Base-by-base conservation (phyloP, 768 basidiomycete species). In the Mycena crocata region DNA sequence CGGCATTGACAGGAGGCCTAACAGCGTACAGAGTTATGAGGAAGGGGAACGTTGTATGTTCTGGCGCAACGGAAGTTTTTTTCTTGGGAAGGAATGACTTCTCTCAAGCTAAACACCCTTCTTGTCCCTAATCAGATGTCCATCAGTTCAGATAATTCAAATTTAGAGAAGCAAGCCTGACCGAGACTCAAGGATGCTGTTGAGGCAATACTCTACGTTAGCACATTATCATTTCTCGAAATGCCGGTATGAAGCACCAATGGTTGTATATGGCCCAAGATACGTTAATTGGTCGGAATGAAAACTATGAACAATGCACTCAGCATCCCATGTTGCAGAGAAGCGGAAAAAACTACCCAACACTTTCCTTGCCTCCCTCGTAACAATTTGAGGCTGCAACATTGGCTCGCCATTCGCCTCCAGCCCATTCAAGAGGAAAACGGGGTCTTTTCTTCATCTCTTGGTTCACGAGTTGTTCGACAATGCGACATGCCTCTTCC, bases 351-450 rank as follows among this genome's bases (percentile, higher is more conserved):
- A 37, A 24, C 30, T 28, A 69, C 62, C 94, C 93, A 4, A 95
- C 93, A 54, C 89, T 88, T 76, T 94, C 93, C 73, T 90, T 90
- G 39, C 86, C 84, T n/a, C 93, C 93, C 74, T 90, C 87, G 66
- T 95, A 95, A 69, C 93, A 91, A 71, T 95, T 95, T 3, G 93
- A 88, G 1, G 93, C 93, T 4, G 93, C 93, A 26, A 95, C 93
- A 69, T 94, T 95, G 1, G 93, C 94, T 57, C 87, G 82, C 93
- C 94, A 95, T 9, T 73, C 67, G 58, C 71, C 78, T 1, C 80
- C 82, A 28, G 75, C 82, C 91, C 92, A 95, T 77, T 95, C 94
- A 6, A 91, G 78, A 4, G 85, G 83, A 75, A 86, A 90, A 10
- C 87, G 87, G 54, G 80, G 67, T 55, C 93, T 84, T 73, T 85